A percentile compares a stretch with the other conserved stretches of the same genome.
Conservation (phyloP, 768 basidiomycete species). For the Dentipellis sp. region DNA sequence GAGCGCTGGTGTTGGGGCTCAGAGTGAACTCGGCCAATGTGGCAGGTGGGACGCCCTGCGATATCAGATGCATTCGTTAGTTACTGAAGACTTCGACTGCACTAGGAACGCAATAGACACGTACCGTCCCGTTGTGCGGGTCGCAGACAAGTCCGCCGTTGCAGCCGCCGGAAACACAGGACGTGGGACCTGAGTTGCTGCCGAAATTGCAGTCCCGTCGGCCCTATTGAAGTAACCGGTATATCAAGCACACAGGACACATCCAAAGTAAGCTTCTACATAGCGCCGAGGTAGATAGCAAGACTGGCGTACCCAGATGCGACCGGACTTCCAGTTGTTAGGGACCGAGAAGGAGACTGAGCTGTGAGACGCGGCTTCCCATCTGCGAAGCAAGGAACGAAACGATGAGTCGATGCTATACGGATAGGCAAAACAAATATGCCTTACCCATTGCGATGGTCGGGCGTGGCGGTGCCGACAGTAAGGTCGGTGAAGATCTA, state of each 20-base stretch:
- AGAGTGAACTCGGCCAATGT: slow-evolving; percentile 26
- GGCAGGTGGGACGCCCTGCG: slow-evolving; percentile 23
- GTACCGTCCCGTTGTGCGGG: slow-evolving; percentile 37
- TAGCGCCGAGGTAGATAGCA: not conserved
- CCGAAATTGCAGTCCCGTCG: slow-evolving; percentile 46
- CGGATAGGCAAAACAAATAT: not conserved
- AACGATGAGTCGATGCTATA: not conserved
- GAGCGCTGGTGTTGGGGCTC: not conserved
- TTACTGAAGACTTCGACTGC: no score
- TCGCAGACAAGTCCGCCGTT: slow-evolving; percentile 60
- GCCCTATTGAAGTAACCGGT: slow-evolving; percentile 2
- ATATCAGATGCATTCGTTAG: no score
- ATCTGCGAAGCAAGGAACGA: slow-evolving; percentile 16
- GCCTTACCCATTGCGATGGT: slow-evolving; percentile 34
- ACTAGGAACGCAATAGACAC: not conserved
- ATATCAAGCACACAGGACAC: no score
- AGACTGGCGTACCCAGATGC: slow-evolving; percentile 41
- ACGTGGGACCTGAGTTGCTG: slow-evolving; percentile 39
- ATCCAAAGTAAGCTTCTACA: not conserved
- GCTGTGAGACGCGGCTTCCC: slow-evolving; percentile 27
- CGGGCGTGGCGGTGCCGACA: slow-evolving; percentile 37
- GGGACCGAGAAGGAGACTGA: slow-evolving; percentile 44
- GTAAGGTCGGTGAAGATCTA: slow-evolving; percentile 54
- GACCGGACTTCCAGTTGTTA: slow-evolving; percentile 54
- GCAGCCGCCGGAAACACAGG: slow-evolving; percentile 59